These are phyloP conservation scores for Penicillium sp. DNA, from an alignment of 2,329 filamentous ascomycete genomes.

Conservation along the genomic window DNA sequence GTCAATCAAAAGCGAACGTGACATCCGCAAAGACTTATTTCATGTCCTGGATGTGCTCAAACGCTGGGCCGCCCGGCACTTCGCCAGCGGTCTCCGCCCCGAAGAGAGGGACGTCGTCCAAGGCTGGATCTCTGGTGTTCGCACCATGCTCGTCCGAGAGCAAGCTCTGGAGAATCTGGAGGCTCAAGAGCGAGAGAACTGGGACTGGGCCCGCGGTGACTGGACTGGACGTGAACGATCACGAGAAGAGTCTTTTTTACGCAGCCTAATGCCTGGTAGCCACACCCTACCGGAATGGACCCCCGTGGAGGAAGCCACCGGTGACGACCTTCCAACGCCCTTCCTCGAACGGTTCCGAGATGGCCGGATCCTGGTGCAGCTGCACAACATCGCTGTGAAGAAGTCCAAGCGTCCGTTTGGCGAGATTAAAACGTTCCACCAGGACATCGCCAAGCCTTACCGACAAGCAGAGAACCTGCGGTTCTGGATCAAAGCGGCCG, in stretches of 20 bases:
- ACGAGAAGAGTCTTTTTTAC: constrained; percentile 77
- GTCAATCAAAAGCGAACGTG: constrained; percentile 80
- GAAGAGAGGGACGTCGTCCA: constrained; percentile 75
- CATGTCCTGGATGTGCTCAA: constrained; percentile 87
- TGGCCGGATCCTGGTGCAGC: constrained; percentile 74
- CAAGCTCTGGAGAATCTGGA: constrained; percentile 74
- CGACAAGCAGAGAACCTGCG: constrained; percentile 88
- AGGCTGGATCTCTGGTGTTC: constrained; percentile 75
- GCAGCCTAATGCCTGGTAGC: constrained; percentile 62
- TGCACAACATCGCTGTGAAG: constrained; percentile 86
- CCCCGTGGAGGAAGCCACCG: constrained; percentile 48
- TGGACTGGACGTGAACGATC: constrained; percentile 74
- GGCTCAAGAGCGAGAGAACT: constrained; percentile 65
- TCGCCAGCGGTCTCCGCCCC: constrained; percentile 73
- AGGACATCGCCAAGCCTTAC: constrained; percentile 93
- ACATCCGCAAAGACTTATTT: constrained; percentile 78
- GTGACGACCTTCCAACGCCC: constrained; percentile 51
- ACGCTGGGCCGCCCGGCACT: constrained; percentile 83
- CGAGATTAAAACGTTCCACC: constrained; percentile 82
- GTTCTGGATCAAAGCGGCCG: constrained; percentile 94
- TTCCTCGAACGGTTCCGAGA: constrained; percentile 74
- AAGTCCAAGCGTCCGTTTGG: constrained; percentile 85
- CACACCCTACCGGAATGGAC: constrained; percentile 67
- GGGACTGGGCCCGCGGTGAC: constrained; percentile 76
- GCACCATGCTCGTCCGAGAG: constrained; percentile 72